Evolutionary conservation across 768 basidiomycete genomes (phyloP).

Genomic region (Russula dissimulans): DNA sequence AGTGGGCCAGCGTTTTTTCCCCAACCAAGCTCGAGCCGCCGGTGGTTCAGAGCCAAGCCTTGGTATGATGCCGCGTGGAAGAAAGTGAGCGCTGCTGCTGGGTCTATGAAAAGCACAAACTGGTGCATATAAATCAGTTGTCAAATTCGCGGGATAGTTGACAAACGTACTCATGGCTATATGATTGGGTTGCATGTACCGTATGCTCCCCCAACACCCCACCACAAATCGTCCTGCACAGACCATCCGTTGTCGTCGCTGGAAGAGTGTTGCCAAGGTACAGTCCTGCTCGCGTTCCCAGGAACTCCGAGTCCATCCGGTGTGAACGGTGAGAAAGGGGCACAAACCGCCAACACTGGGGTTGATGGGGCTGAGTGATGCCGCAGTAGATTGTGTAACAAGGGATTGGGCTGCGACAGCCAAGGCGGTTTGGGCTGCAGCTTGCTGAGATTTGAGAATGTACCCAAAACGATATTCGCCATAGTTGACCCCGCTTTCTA

Average conservation of each 20-base stretch:
- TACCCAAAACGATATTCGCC: slow-evolving; percentile 99
- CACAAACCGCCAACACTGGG: slow-evolving; percentile 26
- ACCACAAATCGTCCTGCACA: slow-evolving; percentile 95
- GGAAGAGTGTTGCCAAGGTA: slow-evolving; percentile 96
- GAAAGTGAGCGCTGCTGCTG: slow-evolving; percentile 87
- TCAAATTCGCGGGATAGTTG: background rate
- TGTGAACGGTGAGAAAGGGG: slow-evolving; percentile 45
- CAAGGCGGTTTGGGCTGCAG: slow-evolving; percentile 77
- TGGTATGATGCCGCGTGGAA: slow-evolving; percentile 81
- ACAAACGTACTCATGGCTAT: slow-evolving; percentile 61
- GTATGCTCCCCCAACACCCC: slow-evolving; percentile 92
- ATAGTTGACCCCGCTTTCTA: slow-evolving; percentile 90
- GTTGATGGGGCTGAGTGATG: slow-evolving; percentile 26
- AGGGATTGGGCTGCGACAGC: slow-evolving; percentile 77
- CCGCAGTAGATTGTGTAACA: slow-evolving; percentile 38
- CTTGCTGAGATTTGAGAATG: slow-evolving; percentile 92
- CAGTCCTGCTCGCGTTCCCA: slow-evolving; percentile 80
- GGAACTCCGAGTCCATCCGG: slow-evolving; percentile 32
- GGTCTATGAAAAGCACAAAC: slow-evolving; percentile 96
- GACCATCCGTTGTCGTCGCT: slow-evolving; percentile 88
- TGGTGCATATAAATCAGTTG: slow-evolving; percentile 25
- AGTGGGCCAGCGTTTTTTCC: slow-evolving; percentile 90
- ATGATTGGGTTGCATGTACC: slow-evolving; percentile 95
- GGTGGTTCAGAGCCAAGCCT: slow-evolving; percentile 85
- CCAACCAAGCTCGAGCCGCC: slow-evolving; percentile 95